These are phyloP conservation scores for Cyclanthera cordifolia DNA, from an alignment of 306 rosid species.

Conservation along the genomic window DNA sequence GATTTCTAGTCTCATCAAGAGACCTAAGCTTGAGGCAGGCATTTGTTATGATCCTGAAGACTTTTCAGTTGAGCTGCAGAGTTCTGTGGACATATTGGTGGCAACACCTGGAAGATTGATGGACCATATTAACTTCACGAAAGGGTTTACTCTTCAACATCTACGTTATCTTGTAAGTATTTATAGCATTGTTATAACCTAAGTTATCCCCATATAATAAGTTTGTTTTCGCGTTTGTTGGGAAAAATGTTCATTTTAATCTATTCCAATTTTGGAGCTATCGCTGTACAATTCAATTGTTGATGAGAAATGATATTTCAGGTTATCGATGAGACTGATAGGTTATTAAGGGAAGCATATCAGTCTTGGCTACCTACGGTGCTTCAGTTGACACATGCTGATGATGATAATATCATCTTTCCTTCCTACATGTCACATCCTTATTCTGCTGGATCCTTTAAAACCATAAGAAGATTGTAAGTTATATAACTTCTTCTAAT, in stretches of 20 bases:
- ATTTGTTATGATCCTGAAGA: constrained; percentile 46
- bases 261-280: neutral
- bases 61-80: constrained; percentile 21
- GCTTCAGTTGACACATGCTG: constrained; percentile 39
- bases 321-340: constrained; percentile 95
- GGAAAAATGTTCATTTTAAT: neutral
- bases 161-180: constrained; percentile 75
- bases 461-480: constrained; percentile 71
- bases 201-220: no score
- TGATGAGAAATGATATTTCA: constrained; percentile 32
- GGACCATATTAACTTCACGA: constrained; percentile 67
- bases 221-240: no score
- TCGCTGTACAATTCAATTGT: neutral
- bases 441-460: constrained; percentile 38
- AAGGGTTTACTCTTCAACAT: constrained; percentile 83
- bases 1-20: constrained; percentile 42
- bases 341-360: constrained; percentile 78
- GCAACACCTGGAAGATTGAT: constrained; percentile 91
- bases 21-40: constrained; percentile 47
- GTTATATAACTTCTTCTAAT: constrained; percentile 25
- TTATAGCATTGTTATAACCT: neutral
- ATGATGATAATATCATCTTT: constrained; percentile 32
- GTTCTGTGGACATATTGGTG: constrained; percentile 77
- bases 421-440: constrained; percentile 31
- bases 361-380: constrained; percentile 88